Conservation (phyloP, 495 filamentous ascomycete genomes). For the Trichoderma asperelloides region DNA sequence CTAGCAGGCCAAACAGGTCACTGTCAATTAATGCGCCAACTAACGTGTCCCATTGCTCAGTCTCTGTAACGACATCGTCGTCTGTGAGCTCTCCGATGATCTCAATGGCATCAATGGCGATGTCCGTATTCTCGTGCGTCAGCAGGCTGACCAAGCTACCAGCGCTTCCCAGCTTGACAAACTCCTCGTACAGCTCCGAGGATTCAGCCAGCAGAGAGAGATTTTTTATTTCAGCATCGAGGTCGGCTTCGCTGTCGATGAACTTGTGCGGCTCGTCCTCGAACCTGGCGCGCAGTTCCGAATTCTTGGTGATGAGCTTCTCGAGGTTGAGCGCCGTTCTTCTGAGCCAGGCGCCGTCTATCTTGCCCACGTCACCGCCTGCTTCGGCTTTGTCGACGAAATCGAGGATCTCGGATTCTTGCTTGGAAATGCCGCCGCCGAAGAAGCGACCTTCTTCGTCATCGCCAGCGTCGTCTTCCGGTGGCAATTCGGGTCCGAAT, state of each 20-base stretch:
- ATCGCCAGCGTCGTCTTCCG: conserved; percentile 47
- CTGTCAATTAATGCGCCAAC: conserved; percentile 77
- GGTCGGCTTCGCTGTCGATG: conserved; percentile 67
- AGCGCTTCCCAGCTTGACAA: conserved; percentile 69
- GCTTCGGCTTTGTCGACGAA: conserved; percentile 52
- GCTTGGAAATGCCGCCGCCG: conserved; percentile 75
- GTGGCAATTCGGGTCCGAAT: conserved; percentile 63
- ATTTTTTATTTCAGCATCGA: conserved; percentile 84
- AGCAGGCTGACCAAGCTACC: conserved; percentile 69
- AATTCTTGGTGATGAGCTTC: conserved; percentile 82
- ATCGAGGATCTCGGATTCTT: conserved; percentile 79
- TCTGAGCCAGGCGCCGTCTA: conserved; percentile 76
- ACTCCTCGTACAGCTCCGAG: conserved; percentile 74
- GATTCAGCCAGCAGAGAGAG: conserved; percentile 84
- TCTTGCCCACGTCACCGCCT: conserved; percentile 54
- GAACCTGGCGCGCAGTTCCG: conserved; percentile 82
- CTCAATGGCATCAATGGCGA: conserved; percentile 85
- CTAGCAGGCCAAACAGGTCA: conserved; percentile 73
- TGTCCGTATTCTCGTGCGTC: conserved; percentile 94
- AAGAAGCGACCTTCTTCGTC: conserved; percentile 95
- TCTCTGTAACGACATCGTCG: conserved; percentile 80
- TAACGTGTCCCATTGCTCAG: conserved; percentile 72
- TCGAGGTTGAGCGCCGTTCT: conserved; percentile 79
- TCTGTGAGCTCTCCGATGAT: conserved; percentile 90
- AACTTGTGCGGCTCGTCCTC: conserved; percentile 79